A percentile compares a stretch with the other conserved stretches of the same genome.
These are phyloP conservation scores for Cucurbita pepo DNA, from an alignment of 306 rosid genomes.

Conservation along the genomic window DNA sequence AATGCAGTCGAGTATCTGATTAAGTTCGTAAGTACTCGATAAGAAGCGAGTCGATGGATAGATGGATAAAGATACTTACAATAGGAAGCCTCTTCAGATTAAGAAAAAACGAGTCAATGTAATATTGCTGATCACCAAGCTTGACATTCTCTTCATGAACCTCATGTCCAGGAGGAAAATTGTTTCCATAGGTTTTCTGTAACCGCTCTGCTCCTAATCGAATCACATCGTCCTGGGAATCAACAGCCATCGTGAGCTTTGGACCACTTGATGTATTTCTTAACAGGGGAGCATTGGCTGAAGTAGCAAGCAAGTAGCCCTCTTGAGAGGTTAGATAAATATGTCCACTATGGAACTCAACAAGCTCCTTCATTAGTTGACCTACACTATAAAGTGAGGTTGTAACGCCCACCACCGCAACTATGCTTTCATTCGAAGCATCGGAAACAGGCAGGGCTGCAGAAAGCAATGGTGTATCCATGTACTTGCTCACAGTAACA, in stretches of 20 bases:
- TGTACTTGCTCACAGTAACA: slow-evolving; percentile 88
- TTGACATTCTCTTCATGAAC: slow-evolving; percentile 75
- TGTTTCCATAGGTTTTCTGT: slow-evolving; percentile 44
- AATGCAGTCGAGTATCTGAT: slow-evolving; percentile 4
- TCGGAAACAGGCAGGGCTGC: slow-evolving; percentile 95
- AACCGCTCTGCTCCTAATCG: slow-evolving; percentile 65
- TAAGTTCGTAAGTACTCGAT: not conserved
- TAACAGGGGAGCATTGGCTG: slow-evolving; percentile 63
- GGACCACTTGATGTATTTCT: slow-evolving; percentile 45
- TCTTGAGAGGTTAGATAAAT: slow-evolving; percentile 85
- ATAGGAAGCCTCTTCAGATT: slow-evolving; percentile 88
- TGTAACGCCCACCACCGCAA: slow-evolving; percentile 95
- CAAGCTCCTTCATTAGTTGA: slow-evolving; percentile 86
- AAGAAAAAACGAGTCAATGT: slow-evolving; percentile 83
- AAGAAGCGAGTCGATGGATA: not conserved
- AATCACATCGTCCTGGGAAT: slow-evolving; percentile 51
- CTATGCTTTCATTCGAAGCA: slow-evolving; percentile 59
- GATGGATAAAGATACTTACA: slow-evolving; percentile 31
- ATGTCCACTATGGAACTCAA: slow-evolving; percentile 79
- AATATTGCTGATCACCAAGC: slow-evolving; percentile 59
- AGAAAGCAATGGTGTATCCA: slow-evolving; percentile 86
- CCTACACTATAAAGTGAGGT: slow-evolving; percentile 92
- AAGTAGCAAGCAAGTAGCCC: slow-evolving; percentile 86
- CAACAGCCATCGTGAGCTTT: slow-evolving; percentile 71
- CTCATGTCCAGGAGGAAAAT: slow-evolving; percentile 60